These are phyloP conservation scores for Ophiocordyceps camponoti-saundersi DNA, from an alignment of 2,329 filamentous ascomycete genomes.

Conservation along the genomic window DNA sequence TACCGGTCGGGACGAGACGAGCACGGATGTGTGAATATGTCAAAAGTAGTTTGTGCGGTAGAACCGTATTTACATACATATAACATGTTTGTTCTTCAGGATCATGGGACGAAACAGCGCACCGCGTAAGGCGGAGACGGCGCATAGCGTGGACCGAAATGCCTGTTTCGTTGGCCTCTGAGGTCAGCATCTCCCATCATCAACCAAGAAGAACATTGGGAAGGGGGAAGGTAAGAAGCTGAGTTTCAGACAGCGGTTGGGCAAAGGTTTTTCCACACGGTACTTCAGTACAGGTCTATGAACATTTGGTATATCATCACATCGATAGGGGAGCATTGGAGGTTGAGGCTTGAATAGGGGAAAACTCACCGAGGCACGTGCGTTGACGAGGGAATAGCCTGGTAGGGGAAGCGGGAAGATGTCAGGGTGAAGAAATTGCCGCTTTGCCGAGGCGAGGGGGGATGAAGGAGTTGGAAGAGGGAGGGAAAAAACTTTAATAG, in stretches of 20 bases:
- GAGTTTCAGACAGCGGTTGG: slow-evolving; percentile 72
- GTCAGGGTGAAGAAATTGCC: no score
- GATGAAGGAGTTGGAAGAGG: no score
- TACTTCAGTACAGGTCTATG: slow-evolving; percentile 75
- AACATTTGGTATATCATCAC: slow-evolving; percentile 54
- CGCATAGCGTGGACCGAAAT: no score
- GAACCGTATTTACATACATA: not conserved
- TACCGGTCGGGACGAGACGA: slow-evolving; percentile 34
- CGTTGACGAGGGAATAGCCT: no score
- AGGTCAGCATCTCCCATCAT: no score
- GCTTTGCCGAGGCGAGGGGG: no score
- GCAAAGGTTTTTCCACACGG: slow-evolving; percentile 53
- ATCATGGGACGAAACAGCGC: not conserved
- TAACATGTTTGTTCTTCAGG: not conserved
- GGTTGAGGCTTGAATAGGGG: slow-evolving; percentile 61
- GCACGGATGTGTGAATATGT: slow-evolving; percentile 30
- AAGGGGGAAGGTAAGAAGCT: not conserved
- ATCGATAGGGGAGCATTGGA: slow-evolving; percentile 50
- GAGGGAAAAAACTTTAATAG: no score
- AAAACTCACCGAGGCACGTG: slow-evolving; percentile 19
- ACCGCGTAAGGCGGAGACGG: no score
- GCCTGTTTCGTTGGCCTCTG: no score
- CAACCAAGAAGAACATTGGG: no score
- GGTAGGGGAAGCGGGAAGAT: no score
- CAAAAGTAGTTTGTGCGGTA: no score